Percentiles rank a stretch among this genome's conserved stretches.
Conservation (phyloP, 116 monocot genomes). For the Posidonia oceanica region DNA sequence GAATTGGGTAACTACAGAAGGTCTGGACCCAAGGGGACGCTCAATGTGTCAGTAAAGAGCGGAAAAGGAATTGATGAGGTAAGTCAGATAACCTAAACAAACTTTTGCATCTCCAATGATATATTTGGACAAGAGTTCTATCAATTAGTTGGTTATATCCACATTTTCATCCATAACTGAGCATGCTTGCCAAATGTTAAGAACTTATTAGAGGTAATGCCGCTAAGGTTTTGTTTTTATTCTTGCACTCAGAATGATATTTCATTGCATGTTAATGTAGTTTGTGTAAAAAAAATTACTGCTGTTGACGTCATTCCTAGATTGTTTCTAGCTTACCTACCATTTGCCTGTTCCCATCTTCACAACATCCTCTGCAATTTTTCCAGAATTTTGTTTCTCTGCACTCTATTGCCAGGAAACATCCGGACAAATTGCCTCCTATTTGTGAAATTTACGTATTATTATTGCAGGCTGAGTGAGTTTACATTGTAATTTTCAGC, state of each 20-base stretch:
- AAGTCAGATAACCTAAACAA: background rate
- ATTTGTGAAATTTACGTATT: background rate
- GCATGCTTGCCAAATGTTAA: no score
- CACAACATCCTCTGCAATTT: no score
- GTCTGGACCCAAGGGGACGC: conserved; percentile 54
- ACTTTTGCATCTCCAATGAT: background rate
- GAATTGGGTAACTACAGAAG: conserved; percentile 46
- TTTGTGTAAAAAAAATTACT: background rate
- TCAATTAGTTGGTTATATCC: background rate
- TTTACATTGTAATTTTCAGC: conserved; percentile 23
- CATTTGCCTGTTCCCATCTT: no score
- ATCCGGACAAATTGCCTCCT: background rate
- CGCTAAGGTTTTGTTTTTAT: no score
- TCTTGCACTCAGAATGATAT: no score
- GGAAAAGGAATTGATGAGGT: conserved; percentile 70
- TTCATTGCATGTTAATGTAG: background rate
- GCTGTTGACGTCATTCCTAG: no score
- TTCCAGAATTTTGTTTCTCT: background rate
- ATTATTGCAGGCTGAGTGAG: background rate
- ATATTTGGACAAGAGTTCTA: background rate
- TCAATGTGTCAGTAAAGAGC: conserved; percentile 56
- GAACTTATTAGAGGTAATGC: no score
- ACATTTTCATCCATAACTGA: background rate
- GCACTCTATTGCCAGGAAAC: background rate
- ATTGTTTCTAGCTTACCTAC: no score